Conservation (phyloP, 345 rosid genomes). For the Rubroshorea leprosula region DNA sequence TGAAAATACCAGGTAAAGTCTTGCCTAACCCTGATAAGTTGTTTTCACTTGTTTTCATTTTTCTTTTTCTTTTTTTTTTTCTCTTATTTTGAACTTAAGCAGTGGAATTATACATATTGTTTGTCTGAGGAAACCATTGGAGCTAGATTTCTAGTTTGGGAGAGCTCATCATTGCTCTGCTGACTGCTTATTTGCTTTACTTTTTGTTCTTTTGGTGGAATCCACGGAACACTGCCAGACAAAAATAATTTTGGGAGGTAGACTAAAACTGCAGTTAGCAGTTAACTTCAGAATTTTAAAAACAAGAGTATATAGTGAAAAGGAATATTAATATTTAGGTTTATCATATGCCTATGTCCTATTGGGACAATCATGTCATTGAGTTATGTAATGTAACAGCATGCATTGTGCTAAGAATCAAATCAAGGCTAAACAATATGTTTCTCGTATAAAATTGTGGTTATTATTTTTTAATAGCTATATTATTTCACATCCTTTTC, state of each 20-base stretch:
- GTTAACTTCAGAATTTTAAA: not conserved
- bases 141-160: constrained; percentile 1
- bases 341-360: not conserved
- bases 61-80: not conserved
- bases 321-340: not conserved
- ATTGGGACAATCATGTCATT: not conserved
- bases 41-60: not conserved
- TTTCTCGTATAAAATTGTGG: too few relatives aligned
- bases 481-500: not conserved
- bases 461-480: too few relatives aligned
- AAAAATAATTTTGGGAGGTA: not conserved
- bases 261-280: constrained; percentile 6
- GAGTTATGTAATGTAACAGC: not conserved
- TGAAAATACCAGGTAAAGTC: constrained; percentile 71
- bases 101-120: not conserved
- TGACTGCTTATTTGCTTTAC: not conserved
- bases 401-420: not conserved
- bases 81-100: not conserved
- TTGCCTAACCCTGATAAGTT: constrained; percentile 8
- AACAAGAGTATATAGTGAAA: too few relatives aligned
- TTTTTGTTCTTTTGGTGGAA: not conserved
- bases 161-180: not conserved
- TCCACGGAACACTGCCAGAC: not conserved
- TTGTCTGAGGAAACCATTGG: constrained; percentile 1
- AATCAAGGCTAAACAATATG: too few relatives aligned